Evolutionary conservation across 2,329 filamentous ascomycete species (phyloP), one percentile per base, ranked within the genome.

Genomic region (Lachnellula occidentalis): DNA sequence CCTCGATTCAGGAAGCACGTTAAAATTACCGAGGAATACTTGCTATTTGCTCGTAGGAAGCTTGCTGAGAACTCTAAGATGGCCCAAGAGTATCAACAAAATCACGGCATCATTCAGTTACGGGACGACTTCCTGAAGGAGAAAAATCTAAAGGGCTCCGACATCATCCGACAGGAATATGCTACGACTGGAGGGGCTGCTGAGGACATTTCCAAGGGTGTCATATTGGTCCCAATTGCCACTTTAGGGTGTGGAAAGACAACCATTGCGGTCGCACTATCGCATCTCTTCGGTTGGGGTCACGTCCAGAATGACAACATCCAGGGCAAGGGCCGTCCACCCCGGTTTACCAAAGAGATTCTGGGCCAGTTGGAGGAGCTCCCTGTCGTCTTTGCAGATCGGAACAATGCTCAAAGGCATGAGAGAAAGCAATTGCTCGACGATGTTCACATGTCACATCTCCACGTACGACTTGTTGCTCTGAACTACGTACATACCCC

Each of bases 281-380:
- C 81, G 4, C 86, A 90, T 66, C 79, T 99, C 1, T 96, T 97
- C 62, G 83, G 79, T 52, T 97, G 92, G 88, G 92, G 90, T 15
- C 91, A 96, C 68, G 78, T 96, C 48, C 94, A 99, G 68, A 99
- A 99, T 69, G 94, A 99, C 74, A 95, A 99, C 68, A 94, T 99
- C 56, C 83, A 84, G 50, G 90, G 85, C 59, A 87, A 88, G 69
- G 81, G 80, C 53, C 88, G 92, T 36, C 87, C 90, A 3, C 82
- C 86, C 58, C 81, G 83, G 51, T 97, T 99, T 69, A 88, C 87
- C 0, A 79, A 83, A 49, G 82, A 82, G 36, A 78, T 95, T 39
- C 78, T 86, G 50, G 79, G 84, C 22, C 71, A 82, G 51, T 77
- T 96, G 34, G 74, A 80, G 21, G 75, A 79, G 0, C 76, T 84